phyloP scores from a whole-genome alignment of 805 yeast genomes.

The Yamadazyma insecticola region DNA sequence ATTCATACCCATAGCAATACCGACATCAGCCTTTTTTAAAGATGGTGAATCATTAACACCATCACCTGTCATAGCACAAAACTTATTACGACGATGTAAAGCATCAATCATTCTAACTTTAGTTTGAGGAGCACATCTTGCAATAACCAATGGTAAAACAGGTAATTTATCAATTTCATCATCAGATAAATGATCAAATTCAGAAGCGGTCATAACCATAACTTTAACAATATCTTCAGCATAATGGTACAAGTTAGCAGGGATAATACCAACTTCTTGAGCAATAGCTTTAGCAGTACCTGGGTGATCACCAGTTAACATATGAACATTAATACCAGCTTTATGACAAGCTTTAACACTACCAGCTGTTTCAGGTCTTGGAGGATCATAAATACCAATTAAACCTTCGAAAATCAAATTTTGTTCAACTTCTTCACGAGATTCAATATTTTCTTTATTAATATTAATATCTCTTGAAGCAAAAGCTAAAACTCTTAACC shows the following conservation, averaged over 20 bases:
- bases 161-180: conserved; percentile 58
- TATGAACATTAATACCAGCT: conserved; percentile 32
- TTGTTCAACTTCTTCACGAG: conserved; percentile 19
- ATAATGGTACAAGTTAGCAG: conserved; percentile 49
- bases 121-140: conserved; percentile 80
- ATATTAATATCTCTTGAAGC: conserved; percentile 17
- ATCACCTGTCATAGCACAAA: conserved; percentile 89
- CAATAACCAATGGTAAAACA: conserved; percentile 70
- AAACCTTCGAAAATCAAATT: conserved; percentile 23
- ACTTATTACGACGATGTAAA: conserved; percentile 40
- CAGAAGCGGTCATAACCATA: conserved; percentile 74
- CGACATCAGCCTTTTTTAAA: conserved; percentile 87
- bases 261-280: conserved; percentile 31
- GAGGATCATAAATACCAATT: conserved; percentile 33
- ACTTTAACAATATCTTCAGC: conserved; percentile 51
- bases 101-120: conserved; percentile 82
- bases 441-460: conserved; percentile 9
- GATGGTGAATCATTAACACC: conserved; percentile 98
- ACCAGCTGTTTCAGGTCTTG: conserved; percentile 25
- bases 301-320: conserved; percentile 33
- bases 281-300: conserved; percentile 34
- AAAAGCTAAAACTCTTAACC: conserved; percentile 30
- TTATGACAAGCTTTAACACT: conserved; percentile 26
- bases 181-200: conserved; percentile 62
- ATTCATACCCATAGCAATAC: conserved; percentile 85